Base-by-base conservation (phyloP, 495 filamentous ascomycete species). In the Rusavskia elegans region DNA sequence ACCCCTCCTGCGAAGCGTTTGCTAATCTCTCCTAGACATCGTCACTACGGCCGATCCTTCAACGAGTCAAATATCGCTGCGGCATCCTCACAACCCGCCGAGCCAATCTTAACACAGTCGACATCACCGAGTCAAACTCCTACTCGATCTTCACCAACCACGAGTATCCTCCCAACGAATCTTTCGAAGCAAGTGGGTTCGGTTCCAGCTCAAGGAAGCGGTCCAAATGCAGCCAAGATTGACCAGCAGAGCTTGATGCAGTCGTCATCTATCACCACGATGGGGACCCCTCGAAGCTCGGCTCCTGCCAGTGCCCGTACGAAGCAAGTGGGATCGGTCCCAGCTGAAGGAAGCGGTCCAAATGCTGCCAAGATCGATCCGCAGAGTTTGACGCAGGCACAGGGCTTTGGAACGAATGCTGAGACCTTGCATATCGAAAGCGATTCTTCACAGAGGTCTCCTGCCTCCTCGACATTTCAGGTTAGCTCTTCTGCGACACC, bases 1-100 rank as follows among this genome's bases (percentile, higher is more conserved):
- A n/a, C 9, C 39, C 13, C 5, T 13, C 25, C 14, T 8, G 29
- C 19, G 3, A 7, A 30, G 11, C 25, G 25, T 25, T 36, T 17
- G 35, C 51, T 57, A 45, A 57, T 32, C 10, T 41, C n/a, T 17
- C 20, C 14, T 37, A 57, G 55, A 45, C 51, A 30, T 39, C n/a
- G 44, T n/a, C 30, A 50, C 17, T 37, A 16, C 32, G 13, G 39
- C 23, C 53, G 38, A 41, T 55, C 54, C 49, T 25, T 40, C 2
- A 58, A 55, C 19, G n/a, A n/a, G 14, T 55, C 56, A 14, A 40
- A 38, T 16, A 38, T 46, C 25, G 13, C 49, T 39, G 30, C 49
- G n/a, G 45, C 14, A 25, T 30, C 39, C 23, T 46, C 23, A 29
- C 21, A 46, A 17, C 23, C 44, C 8, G 19, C 23, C 0, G 44